Evolutionary conservation across 1,139 yeast species (phyloP), one percentile per base, ranked within the genome.

Genomic region (Blastobotrys illinoisensis): DNA sequence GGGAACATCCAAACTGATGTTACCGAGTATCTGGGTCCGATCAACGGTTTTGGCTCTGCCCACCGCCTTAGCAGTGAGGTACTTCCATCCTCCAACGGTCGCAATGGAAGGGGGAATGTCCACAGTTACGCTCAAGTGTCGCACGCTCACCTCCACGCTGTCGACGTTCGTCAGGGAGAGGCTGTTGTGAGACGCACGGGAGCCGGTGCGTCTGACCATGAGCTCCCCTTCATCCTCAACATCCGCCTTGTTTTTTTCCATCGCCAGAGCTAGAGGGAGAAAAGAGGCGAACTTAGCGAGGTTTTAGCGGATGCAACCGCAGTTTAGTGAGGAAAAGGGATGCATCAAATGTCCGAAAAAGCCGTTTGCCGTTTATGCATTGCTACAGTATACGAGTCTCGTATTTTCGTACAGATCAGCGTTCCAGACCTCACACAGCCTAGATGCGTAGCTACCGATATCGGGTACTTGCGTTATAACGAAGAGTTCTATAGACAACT

Each of bases 1-100:
- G 0, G 79, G 78, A 9, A 86, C 73, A 52, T 81, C 81, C 58
- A 85, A 78, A 1, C 84, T 79, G 44, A 85, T 72, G 54, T 79
- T 64, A 26, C 74, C 64, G 7, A 78, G 64, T 21, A 78, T 71
- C 36, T 56, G 49, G 46, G 56, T 56, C 19, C 63, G 52, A 3
- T 47, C 50, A 32, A 32, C 40, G 48, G 44, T 45, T 2, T 19
- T 23, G 3, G 21, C 36, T 28, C 44, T 20, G 40, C 19, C 18
- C 49, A 49, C 49, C 18, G 40, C 45, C 21, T 13, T 43, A 21
- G 47, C 28, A 4, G 48, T n/a, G 47, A 11, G 23, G 45, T 51
- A 11, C 47, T 32, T 11, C 28, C 26, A 14, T 28, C 32, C 16
- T 5, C 20, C n/a, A 48, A 13, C 40, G 45, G 44, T 19, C 26